phyloP scores from a whole-genome alignment of 805 yeast species.

The Suhomyces sp. region DNA sequence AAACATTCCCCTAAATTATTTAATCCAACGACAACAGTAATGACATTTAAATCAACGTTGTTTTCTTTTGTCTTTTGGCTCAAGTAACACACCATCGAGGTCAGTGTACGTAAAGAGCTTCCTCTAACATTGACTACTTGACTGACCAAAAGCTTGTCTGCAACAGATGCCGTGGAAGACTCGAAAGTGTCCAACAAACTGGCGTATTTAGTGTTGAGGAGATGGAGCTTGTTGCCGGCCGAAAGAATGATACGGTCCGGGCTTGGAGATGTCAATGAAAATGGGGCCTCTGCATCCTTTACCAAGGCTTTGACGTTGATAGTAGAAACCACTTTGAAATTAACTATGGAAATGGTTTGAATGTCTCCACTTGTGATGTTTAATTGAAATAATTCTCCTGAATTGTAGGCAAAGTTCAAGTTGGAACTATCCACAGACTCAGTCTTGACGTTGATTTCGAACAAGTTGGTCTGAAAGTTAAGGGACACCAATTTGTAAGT shows the following conservation, averaged over 20 bases:
- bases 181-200: conserved; percentile 36
- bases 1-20: conserved; percentile 68
- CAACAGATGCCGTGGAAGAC: conserved; percentile 12
- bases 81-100: conserved; percentile 43
- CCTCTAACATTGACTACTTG: conserved; percentile 42
- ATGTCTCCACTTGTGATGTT: conserved; percentile 15
- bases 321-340: conserved; percentile 20
- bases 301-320: conserved; percentile 21
- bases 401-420: conserved; percentile 20
- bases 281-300: conserved; percentile 8
- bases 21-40: conserved; percentile 59
- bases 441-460: conserved; percentile 19
- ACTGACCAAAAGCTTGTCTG: conserved; percentile 28
- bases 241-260: conserved; percentile 48
- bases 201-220: conserved; percentile 46
- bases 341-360: conserved; percentile 22
- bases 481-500: conserved; percentile 26
- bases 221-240: conserved; percentile 36
- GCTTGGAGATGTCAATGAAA: conserved; percentile 41
- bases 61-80: conserved; percentile 44
- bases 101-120: conserved; percentile 37
- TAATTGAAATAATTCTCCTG: conserved; percentile 28
- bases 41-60: conserved; percentile 42
- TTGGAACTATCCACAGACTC: conserved; percentile 5
- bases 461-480: conserved; percentile 17